Evolutionary conservation across 2,329 filamentous ascomycete genomes (phyloP).

Genomic region (Metarhizium guizhouense): DNA sequence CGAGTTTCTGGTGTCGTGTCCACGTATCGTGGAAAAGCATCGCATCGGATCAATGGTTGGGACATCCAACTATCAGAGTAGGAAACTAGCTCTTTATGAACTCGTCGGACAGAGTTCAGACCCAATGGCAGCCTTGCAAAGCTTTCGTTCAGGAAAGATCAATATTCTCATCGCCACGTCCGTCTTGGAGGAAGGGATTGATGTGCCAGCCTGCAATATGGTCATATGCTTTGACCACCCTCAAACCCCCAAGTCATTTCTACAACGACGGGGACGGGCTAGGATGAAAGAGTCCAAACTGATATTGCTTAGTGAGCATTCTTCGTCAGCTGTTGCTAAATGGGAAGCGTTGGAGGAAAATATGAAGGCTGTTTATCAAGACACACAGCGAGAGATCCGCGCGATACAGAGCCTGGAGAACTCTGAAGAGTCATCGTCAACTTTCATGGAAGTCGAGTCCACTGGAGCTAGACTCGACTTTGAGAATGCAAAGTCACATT

Average conservation of each 20-base stretch:
- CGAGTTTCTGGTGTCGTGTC: slow-evolving; percentile 46
- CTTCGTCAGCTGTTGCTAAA: slow-evolving; percentile 22
- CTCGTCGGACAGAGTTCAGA: slow-evolving; percentile 21
- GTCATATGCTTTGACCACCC: slow-evolving; percentile 49
- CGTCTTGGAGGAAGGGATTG: slow-evolving; percentile 60
- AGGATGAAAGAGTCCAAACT: slow-evolving; percentile 41
- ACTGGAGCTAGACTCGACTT: slow-evolving; percentile 60
- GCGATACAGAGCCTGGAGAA: slow-evolving; percentile 40
- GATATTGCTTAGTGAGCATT: slow-evolving; percentile 33
- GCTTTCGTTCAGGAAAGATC: slow-evolving; percentile 44
- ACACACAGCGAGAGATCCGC: slow-evolving; percentile 46
- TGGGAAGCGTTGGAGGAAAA: slow-evolving; percentile 61
- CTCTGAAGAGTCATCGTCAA: slow-evolving; percentile 13
- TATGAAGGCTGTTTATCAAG: slow-evolving; percentile 64
- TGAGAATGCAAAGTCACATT: slow-evolving; percentile 64
- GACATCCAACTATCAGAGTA: slow-evolving; percentile 28
- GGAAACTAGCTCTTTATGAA: slow-evolving; percentile 32
- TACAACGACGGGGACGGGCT: slow-evolving; percentile 47
- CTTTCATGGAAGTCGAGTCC: slow-evolving; percentile 26
- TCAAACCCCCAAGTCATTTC: slow-evolving; percentile 44
- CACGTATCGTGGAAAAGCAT: slow-evolving; percentile 36
- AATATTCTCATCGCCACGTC: slow-evolving; percentile 55
- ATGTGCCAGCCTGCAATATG: slow-evolving; percentile 55
- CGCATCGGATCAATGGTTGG: slow-evolving; percentile 48
- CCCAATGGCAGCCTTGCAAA: slow-evolving; percentile 23